Conservation (phyloP, 2,329 filamentous ascomycete species). For the Verticillium klebahnii region DNA sequence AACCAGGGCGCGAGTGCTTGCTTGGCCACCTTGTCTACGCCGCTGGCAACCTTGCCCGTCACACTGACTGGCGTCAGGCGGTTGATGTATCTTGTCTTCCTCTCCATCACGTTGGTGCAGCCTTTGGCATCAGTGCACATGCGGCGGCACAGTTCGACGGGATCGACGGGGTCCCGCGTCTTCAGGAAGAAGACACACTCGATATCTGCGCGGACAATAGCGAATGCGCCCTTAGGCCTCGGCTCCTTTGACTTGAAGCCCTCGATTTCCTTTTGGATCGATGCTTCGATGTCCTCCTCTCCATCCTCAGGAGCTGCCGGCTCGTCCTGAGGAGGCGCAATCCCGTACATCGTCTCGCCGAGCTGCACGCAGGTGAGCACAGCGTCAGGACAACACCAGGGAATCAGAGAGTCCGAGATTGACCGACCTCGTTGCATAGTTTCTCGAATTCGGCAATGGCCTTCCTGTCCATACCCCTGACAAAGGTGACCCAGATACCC, state of each 20-base stretch:
- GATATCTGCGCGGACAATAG: conserved; percentile 48
- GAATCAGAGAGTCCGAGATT: background rate
- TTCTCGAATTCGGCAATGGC: conserved; percentile 62
- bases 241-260: conserved; percentile 46
- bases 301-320: conserved; percentile 31
- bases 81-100: conserved; percentile 55
- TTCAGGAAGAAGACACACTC: conserved; percentile 62
- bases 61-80: conserved; percentile 47
- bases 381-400: background rate
- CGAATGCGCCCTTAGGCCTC: conserved; percentile 41
- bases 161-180: conserved; percentile 50
- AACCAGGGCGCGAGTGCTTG: conserved; percentile 63
- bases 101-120: conserved; percentile 33
- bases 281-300: conserved; percentile 65
- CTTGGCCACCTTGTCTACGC: conserved; percentile 60
- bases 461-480: conserved; percentile 65
- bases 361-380: background rate
- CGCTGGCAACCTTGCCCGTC: conserved; percentile 62
- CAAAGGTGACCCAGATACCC: conserved; percentile 76
- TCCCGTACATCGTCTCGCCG: conserved; percentile 55
- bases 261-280: conserved; percentile 68
- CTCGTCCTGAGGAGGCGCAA: conserved; percentile 31
- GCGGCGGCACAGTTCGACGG: conserved; percentile 45
- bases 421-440: conserved; percentile 60
- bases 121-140: conserved; percentile 52